Percentiles rank a stretch among this genome's conserved stretches.
Conservation (phyloP, 73 alveolate genomes). For the Breviolum minutum region DNA sequence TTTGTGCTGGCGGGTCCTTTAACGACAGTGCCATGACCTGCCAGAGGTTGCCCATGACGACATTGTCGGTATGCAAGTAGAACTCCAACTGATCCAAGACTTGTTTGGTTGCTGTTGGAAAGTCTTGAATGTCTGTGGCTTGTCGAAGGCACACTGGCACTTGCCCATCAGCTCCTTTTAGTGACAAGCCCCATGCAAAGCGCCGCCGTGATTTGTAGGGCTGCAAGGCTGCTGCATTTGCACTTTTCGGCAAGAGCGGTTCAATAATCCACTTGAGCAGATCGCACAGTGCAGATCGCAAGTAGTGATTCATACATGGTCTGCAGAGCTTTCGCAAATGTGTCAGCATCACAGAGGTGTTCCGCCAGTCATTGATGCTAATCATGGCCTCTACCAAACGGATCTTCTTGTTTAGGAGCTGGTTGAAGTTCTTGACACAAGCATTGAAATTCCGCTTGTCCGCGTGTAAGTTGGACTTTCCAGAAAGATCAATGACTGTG, state of each 20-base stretch:
- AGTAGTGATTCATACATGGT: constrained; percentile 84
- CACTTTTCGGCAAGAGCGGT: constrained; percentile 58
- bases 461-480: constrained; percentile 48
- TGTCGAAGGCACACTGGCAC: constrained; percentile 50
- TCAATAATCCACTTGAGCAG: constrained; percentile 66
- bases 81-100: constrained; percentile 82
- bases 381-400: constrained; percentile 90
- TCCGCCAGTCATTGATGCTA: constrained; percentile 87
- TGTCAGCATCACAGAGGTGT: constrained; percentile 66
- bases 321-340: constrained; percentile 42
- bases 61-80: constrained; percentile 86
- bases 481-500: constrained; percentile 51
- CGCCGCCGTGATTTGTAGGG: constrained; percentile 21
- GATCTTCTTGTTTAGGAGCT: constrained; percentile 70
- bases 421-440: constrained; percentile 81
- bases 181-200: constrained; percentile 50
- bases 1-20: constrained; percentile 58
- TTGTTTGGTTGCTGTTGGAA: constrained; percentile 69
- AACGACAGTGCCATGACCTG: constrained; percentile 73
- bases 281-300: constrained; percentile 33
- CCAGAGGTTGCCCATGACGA: constrained; percentile 45
- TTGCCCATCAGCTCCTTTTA: background rate
- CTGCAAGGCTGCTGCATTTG: background rate
- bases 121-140: constrained; percentile 54
- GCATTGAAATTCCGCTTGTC: constrained; percentile 63